Evolutionary conservation across 2,329 filamentous ascomycete genomes (phyloP).

Genomic region (Pseudocercospora crystallina): DNA sequence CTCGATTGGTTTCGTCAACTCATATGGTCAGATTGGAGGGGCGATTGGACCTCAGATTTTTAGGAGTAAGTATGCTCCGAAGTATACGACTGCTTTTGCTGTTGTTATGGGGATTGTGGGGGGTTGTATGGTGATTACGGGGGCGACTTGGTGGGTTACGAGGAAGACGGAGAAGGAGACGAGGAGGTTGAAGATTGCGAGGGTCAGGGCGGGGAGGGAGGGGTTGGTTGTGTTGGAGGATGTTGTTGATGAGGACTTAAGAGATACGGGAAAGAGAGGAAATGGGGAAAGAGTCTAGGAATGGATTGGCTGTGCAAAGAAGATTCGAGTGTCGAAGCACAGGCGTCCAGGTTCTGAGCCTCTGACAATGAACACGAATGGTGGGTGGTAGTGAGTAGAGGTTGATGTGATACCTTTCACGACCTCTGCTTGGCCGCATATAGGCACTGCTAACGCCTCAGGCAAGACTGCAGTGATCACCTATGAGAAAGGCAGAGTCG

Average conservation of each 20-base stretch:
- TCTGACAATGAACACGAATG: too few species aligned
- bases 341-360: too few species aligned
- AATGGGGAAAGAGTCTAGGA: too few species aligned
- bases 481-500: too few species aligned
- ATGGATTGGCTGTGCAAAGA: too few species aligned
- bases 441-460: too few species aligned
- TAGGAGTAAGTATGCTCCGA: slow-evolving; percentile 1
- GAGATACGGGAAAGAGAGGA: too few species aligned
- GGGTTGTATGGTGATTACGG: background rate
- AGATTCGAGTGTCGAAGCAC: too few species aligned
- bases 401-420: too few species aligned
- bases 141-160: slow-evolving; percentile 3
- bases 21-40: slow-evolving; percentile 4
- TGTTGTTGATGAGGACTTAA: slow-evolving; percentile 3
- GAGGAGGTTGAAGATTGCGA: slow-evolving; percentile 3
- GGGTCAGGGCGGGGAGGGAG: background rate
- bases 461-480: too few species aligned
- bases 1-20: slow-evolving; percentile 5
- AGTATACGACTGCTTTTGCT: slow-evolving; percentile 1
- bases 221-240: slow-evolving; percentile 1
- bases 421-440: too few species aligned
- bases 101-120: slow-evolving; percentile 2
- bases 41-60: slow-evolving; percentile 5
- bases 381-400: too few species aligned
- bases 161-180: slow-evolving; percentile 4